Base-by-base conservation (phyloP, 306 rosid genomes). In the Lablab purpureus region DNA sequence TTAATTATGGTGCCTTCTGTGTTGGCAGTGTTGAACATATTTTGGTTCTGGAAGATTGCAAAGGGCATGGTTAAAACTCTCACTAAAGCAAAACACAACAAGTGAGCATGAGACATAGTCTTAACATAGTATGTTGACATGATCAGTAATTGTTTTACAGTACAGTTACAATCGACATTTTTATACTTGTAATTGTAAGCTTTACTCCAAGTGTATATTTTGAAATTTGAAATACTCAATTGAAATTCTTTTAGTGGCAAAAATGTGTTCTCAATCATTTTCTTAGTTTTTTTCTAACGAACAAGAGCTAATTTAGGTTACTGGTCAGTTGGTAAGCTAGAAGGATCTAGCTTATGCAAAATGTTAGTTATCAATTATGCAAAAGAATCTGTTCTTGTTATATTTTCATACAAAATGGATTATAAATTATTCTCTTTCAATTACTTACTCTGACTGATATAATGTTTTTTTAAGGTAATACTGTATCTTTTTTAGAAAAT, bases 21-120 rank as follows among this genome's bases (percentile, higher is more conserved):
- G 80, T 49, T 92, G 68, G 77, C 86, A 74, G 12, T 79, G n/a
- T 79, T 92, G 97, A 92, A 92, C 81, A 14, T 87, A 28, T 58
- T 87, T 46, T 92, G 93, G 94, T 92, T 92, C 75, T 92, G 90
- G 93, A 90, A 88, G 90, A 92, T 92, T 5, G 77, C 83, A n/a
- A 92, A 76, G 83, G 95, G 97, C 66, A 28, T 92, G 85, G 64
- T 92, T 17, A 90, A 81, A 83, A 80, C 97, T 32, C 80, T 92
- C 28, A 60, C 84, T 3, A 88, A 88, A 81, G 84, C 89, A 80
- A 86, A 71, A 36, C 87, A 85, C 83, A 83, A 50, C 36, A 63
- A 86, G 52, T 84, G 87, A 90, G 34, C 84, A 5, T 58, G 15
- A 43, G 5, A 28, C 17, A 36, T 52, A 41, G 28, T 32, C 66